phyloP scores from a whole-genome alignment of 441 rosid genomes.

The Pelargonium exstipulatum region DNA sequence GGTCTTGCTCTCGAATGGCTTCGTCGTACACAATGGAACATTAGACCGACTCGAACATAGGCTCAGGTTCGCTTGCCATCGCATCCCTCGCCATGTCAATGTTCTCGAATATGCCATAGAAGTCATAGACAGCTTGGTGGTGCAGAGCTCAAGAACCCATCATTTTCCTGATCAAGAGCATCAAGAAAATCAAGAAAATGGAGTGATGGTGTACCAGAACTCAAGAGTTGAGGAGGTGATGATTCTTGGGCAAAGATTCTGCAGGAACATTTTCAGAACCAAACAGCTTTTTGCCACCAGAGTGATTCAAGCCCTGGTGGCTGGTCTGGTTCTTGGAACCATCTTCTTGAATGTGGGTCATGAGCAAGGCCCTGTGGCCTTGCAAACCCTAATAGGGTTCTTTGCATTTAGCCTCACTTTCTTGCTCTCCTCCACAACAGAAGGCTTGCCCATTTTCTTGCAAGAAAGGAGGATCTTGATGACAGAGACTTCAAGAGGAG shows the following conservation, averaged over 20 bases:
- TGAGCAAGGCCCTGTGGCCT: slow-evolving; percentile 31
- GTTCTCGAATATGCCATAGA: slow-evolving; percentile 84
- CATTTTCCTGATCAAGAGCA: slow-evolving; percentile 20
- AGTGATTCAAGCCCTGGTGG: slow-evolving; percentile 64
- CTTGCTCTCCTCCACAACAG: slow-evolving; percentile 76
- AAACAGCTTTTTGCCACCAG: slow-evolving; percentile 74
- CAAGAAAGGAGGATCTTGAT: slow-evolving; percentile 71
- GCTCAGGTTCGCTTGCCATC: slow-evolving; percentile 47
- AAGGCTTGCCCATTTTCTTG: slow-evolving; percentile 78
- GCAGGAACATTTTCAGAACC: slow-evolving; percentile 78
- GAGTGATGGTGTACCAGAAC: slow-evolving; percentile 27
- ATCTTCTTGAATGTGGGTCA: slow-evolving; percentile 64
- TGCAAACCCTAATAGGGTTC: slow-evolving; percentile 65
- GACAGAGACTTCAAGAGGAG: slow-evolving; percentile 76
- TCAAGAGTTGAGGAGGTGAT: slow-evolving; percentile 44
- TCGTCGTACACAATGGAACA: slow-evolving; percentile 49
- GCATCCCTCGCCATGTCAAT: slow-evolving; percentile 62
- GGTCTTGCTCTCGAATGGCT: slow-evolving; percentile 63
- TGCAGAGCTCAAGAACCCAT: slow-evolving; percentile 18
- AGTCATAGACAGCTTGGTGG: slow-evolving; percentile 40
- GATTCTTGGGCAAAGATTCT: slow-evolving; percentile 68
- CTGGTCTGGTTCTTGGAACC: slow-evolving; percentile 71
- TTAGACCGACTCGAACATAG: slow-evolving; percentile 48
- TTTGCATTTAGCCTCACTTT: slow-evolving; percentile 82
- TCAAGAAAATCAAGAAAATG: too few species aligned